A percentile compares a stretch with the other conserved stretches of the same genome.
These are phyloP conservation scores for Articulospora tetracladia DNA, from an alignment of 495 filamentous ascomycete genomes.

Conservation along the genomic window DNA sequence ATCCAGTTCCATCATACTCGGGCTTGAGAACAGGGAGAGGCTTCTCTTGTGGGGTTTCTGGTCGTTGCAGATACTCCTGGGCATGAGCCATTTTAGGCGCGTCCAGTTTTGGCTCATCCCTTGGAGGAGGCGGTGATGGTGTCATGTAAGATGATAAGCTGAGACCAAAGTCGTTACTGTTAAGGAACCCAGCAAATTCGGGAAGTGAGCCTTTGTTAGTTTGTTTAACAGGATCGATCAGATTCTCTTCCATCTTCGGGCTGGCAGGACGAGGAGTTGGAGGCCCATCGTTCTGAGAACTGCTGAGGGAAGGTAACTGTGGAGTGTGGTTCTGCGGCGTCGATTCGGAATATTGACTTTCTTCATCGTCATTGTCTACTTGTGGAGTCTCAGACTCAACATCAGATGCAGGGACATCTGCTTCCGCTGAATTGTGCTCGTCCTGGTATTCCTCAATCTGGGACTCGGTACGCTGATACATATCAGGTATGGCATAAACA, in stretches of 20 bases:
- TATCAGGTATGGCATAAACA: slow-evolving; percentile 69
- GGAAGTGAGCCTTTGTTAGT: slow-evolving; percentile 37
- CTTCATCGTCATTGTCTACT: slow-evolving; percentile 21
- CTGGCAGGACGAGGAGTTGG: slow-evolving; percentile 32
- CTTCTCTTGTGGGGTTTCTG: slow-evolving; percentile 60
- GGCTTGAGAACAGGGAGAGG: slow-evolving; percentile 33
- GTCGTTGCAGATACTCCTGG: slow-evolving; percentile 50
- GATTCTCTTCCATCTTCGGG: slow-evolving; percentile 27
- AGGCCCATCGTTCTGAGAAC: slow-evolving; percentile 30
- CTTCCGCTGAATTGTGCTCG: slow-evolving; percentile 37
- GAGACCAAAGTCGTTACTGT: slow-evolving; percentile 45
- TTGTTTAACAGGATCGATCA: slow-evolving; percentile 19
- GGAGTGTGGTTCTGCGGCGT: slow-evolving; percentile 11
- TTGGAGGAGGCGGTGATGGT: slow-evolving; percentile 42
- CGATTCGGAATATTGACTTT: slow-evolving; percentile 47
- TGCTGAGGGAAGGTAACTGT: slow-evolving; percentile 23
- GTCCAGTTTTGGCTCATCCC: slow-evolving; percentile 10
- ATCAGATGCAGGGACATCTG: slow-evolving; percentile 33
- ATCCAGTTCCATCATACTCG: slow-evolving; percentile 52
- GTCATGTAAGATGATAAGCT: slow-evolving; percentile 49
- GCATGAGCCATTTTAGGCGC: slow-evolving; percentile 39
- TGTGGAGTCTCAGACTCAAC: background rate
- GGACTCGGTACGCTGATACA: slow-evolving; percentile 34
- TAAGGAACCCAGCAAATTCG: slow-evolving; percentile 41
- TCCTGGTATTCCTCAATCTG: slow-evolving; percentile 37